phyloP scores from a whole-genome alignment of 1,284 basidiomycete genomes.

The Coriolopsis trogii region DNA sequence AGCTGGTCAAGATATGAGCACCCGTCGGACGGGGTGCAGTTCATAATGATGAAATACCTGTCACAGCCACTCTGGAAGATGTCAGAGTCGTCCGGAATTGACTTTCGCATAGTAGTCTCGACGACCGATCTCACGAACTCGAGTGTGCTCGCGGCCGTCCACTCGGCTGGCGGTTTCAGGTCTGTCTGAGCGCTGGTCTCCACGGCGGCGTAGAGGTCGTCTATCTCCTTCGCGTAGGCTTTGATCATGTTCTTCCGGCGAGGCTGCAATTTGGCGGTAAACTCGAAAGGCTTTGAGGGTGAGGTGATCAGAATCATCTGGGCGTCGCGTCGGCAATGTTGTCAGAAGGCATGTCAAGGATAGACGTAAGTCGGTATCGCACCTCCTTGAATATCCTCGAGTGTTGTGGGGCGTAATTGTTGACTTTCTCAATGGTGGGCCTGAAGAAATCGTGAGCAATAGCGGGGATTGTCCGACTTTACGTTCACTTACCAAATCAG shows the following conservation, averaged over 20 bases:
- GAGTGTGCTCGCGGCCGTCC: slow-evolving; percentile 28
- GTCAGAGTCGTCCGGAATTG: slow-evolving; percentile 36
- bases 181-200: slow-evolving; percentile 32
- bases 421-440: slow-evolving; percentile 41
- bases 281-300: slow-evolving; percentile 37
- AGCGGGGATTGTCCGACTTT: too few species aligned
- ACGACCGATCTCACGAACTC: slow-evolving; percentile 34
- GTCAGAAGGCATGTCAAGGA: neutral
- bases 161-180: slow-evolving; percentile 30
- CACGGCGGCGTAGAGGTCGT: slow-evolving; percentile 36
- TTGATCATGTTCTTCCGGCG: slow-evolving; percentile 37
- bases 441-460: too few species aligned
- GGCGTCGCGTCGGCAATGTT: neutral
- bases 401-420: slow-evolving; percentile 42
- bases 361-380: neutral
- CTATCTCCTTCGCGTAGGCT: slow-evolving; percentile 39
- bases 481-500: slow-evolving; percentile 39
- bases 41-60: slow-evolving; percentile 30
- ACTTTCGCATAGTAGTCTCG: slow-evolving; percentile 26
- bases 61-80: slow-evolving; percentile 46
- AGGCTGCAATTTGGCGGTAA: slow-evolving; percentile 39
- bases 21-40: neutral
- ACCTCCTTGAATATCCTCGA: slow-evolving; percentile 43
- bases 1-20: slow-evolving; percentile 24
- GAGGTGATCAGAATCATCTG: slow-evolving; percentile 40